phyloP scores from a whole-genome alignment of 768 basidiomycete species.

The Naematelia encephala region DNA sequence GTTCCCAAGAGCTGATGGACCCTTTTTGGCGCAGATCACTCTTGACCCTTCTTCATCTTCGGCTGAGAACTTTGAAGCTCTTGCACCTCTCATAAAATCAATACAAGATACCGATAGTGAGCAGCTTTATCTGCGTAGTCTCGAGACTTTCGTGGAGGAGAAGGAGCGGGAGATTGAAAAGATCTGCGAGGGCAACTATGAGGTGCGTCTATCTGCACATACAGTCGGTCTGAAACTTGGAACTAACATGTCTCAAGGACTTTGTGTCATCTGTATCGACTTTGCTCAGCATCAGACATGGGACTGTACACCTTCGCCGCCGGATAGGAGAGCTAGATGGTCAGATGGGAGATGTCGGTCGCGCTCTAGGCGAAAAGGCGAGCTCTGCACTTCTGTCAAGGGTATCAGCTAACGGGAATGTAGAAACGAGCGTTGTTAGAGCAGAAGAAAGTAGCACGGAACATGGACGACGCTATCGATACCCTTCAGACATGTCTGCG shows the following conservation, averaged over 20 bases:
- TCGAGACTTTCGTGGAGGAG: slow-evolving; percentile 82
- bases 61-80: slow-evolving; percentile 90
- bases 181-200: slow-evolving; percentile 94
- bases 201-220: slow-evolving; percentile 38
- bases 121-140: slow-evolving; percentile 78
- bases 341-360: slow-evolving; percentile 82
- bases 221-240: neutral
- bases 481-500: slow-evolving; percentile 88
- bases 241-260: slow-evolving; percentile 56
- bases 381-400: neutral
- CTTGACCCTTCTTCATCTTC: slow-evolving; percentile 32
- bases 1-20: neutral
- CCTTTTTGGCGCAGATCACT: slow-evolving; percentile 32
- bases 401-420: neutral
- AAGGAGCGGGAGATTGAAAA: slow-evolving; percentile 95
- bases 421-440: slow-evolving; percentile 80
- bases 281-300: slow-evolving; percentile 89
- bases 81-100: slow-evolving; percentile 90
- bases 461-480: slow-evolving; percentile 95
- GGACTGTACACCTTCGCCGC: slow-evolving; percentile 88
- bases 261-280: slow-evolving; percentile 97
- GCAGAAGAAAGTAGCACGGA: slow-evolving; percentile 85
- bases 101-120: slow-evolving; percentile 84
- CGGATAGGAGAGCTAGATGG: slow-evolving; percentile 84
- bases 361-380: slow-evolving; percentile 77